Conservation (phyloP, 192 early-diverging fungal genomes). For the Mortierella claussenii region DNA sequence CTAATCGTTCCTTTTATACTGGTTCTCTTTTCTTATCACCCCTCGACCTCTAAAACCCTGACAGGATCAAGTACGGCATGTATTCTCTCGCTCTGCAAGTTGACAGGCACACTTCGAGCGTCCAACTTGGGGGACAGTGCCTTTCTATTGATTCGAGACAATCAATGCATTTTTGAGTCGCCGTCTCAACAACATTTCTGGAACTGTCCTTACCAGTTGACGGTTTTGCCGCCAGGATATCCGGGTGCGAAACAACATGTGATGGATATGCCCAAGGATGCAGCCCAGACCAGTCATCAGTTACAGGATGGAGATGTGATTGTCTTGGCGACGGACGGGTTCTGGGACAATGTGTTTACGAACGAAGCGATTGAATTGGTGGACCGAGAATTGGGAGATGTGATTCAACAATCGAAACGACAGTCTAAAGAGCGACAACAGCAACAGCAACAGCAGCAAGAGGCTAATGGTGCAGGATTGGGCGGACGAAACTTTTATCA, state of each 20-base stretch:
- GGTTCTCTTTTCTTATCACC: too few species aligned
- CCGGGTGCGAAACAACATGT: constrained; percentile 60
- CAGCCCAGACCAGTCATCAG: constrained; percentile 58
- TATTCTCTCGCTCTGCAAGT: constrained; percentile 64
- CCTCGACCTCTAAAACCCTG: too few species aligned
- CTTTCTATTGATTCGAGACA: constrained; percentile 64
- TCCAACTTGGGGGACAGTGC: constrained; percentile 69
- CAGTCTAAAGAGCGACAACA: too few species aligned
- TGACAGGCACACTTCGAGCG: constrained; percentile 62
- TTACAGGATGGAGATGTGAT: constrained; percentile 70
- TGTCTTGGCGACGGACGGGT: constrained; percentile 68
- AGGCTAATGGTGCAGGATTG: neutral
- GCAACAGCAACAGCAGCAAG: too few species aligned
- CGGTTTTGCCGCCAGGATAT: constrained; percentile 64
- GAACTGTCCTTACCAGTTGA: constrained; percentile 71
- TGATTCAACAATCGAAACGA: constrained; percentile 23
- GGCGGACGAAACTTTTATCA: neutral
- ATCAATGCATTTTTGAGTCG: constrained; percentile 64
- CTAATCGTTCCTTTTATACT: too few species aligned
- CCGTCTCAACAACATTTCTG: constrained; percentile 72
- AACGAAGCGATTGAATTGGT: constrained; percentile 65
- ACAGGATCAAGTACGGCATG: constrained; percentile 67
- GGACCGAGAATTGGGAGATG: constrained; percentile 54
- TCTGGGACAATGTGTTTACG: constrained; percentile 69
- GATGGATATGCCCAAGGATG: constrained; percentile 68